These are phyloP conservation scores for Fusarium coicis DNA, from an alignment of 2,329 filamentous ascomycete genomes.

Conservation along the genomic window DNA sequence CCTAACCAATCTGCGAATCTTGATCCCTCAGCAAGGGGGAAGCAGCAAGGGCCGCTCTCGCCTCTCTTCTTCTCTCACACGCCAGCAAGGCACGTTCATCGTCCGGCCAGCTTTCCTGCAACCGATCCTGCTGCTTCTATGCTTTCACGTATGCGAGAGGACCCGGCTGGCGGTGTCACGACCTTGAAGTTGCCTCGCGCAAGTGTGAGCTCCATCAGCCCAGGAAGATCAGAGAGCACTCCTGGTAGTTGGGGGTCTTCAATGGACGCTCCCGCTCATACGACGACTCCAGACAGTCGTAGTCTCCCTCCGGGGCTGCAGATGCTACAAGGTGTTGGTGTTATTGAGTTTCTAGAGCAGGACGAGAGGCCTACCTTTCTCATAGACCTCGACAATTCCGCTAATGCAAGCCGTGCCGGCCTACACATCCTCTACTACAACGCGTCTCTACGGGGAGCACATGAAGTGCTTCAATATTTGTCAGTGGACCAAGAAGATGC, in stretches of 20 bases:
- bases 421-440: constrained; percentile 77
- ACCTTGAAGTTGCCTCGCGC: constrained; percentile 67
- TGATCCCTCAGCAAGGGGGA: constrained; percentile 40
- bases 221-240: constrained; percentile 61
- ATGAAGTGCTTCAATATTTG: constrained; percentile 66
- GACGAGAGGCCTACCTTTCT: constrained; percentile 82
- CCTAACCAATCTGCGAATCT: constrained; percentile 41
- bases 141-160: constrained; percentile 58
- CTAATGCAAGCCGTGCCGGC: constrained; percentile 63
- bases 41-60: constrained; percentile 56
- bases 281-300: constrained; percentile 63
- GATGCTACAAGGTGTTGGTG: constrained; percentile 71
- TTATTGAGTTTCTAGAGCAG: constrained; percentile 79
- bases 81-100: constrained; percentile 49
- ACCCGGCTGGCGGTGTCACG: constrained; percentile 57
- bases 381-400: constrained; percentile 71
- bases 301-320: constrained; percentile 61
- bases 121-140: constrained; percentile 59
- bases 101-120: constrained; percentile 52
- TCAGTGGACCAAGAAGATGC: constrained; percentile 59
- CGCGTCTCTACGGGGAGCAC: constrained; percentile 68
- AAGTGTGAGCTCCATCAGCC: constrained; percentile 60
- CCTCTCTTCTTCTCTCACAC: constrained; percentile 65
- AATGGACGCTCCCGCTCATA: constrained; percentile 62
- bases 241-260: constrained; percentile 65